Evolutionary conservation across 352 stramenopile genomes (phyloP).

Genomic region (Phytophthora rubi): DNA sequence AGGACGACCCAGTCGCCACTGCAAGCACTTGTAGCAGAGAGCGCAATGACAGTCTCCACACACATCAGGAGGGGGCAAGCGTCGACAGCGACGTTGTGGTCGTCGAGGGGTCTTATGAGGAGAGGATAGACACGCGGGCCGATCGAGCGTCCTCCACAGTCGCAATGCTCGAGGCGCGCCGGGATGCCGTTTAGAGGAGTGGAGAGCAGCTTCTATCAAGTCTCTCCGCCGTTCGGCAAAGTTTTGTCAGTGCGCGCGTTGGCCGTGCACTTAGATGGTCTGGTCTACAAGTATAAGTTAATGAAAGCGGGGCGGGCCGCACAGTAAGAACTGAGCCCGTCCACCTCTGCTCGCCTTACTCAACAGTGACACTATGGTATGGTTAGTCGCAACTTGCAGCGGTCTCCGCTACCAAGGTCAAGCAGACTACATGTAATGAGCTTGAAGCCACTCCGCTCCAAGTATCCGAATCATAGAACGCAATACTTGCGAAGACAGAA

Average conservation of each 20-base stretch:
- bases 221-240: conserved; percentile 16
- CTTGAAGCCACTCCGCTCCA: not conserved
- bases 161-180: conserved; percentile 31
- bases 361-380: not conserved
- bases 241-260: conserved; percentile 1
- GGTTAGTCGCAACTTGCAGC: not conserved
- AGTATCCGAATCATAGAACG: not conserved
- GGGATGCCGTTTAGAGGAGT: conserved; percentile 21
- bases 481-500: not conserved
- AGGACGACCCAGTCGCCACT: conserved; percentile 8
- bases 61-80: conserved; percentile 6
- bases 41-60: conserved; percentile 9
- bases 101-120: conserved; percentile 29
- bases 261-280: conserved; percentile 13
- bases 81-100: conserved; percentile 23
- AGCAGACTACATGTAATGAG: too few relatives aligned
- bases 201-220: not conserved
- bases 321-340: conserved; percentile 2
- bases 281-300: conserved; percentile 41
- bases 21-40: conserved; percentile 3
- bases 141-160: conserved; percentile 20
- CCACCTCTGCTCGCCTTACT: conserved; percentile 1
- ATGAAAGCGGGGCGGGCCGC: conserved; percentile 12
- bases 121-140: conserved; percentile 14
- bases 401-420: not conserved